Percentiles rank a stretch among this genome's conserved stretches.
Evolutionary conservation across 1,284 basidiomycete genomes (phyloP).

Genomic region (Polyporus tsugae): DNA sequence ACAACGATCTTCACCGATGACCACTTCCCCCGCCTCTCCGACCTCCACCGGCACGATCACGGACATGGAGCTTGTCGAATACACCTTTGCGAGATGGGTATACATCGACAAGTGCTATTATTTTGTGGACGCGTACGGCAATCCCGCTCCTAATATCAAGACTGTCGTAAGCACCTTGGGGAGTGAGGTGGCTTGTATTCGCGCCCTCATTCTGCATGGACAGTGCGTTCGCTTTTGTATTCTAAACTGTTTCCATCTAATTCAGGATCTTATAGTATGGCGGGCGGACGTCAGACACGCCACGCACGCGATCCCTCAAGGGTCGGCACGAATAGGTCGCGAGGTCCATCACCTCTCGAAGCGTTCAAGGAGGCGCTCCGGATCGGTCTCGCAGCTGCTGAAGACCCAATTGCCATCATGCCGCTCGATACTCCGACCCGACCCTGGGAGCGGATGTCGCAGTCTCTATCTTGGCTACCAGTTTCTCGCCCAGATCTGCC

Average conservation of each 20-base stretch:
- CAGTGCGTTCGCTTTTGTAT: neutral
- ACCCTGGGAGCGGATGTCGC: neutral
- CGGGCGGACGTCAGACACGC: neutral
- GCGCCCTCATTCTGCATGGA: constrained; percentile 8
- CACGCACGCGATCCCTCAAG: neutral
- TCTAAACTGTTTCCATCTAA: neutral
- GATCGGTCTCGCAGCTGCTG: neutral
- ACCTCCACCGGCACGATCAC: neutral
- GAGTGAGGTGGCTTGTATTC: neutral
- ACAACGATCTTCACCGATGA: neutral
- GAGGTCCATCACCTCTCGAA: neutral
- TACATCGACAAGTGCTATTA: neutral
- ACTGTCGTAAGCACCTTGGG: neutral
- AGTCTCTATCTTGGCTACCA: neutral
- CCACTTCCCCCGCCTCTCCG: neutral
- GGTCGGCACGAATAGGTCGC: neutral
- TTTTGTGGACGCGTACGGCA: neutral
- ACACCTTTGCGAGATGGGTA: constrained; percentile 1
- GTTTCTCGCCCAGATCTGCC: neutral
- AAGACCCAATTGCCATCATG: neutral
- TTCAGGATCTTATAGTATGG: neutral
- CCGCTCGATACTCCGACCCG: neutral
- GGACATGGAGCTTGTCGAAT: neutral
- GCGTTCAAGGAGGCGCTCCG: neutral
- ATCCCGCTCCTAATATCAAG: neutral